Percentiles rank a stretch among this genome's conserved stretches.
These are phyloP conservation scores for Coemansia sp. DNA, from an alignment of 192 early-diverging fungal species.

Conservation along the genomic window DNA sequence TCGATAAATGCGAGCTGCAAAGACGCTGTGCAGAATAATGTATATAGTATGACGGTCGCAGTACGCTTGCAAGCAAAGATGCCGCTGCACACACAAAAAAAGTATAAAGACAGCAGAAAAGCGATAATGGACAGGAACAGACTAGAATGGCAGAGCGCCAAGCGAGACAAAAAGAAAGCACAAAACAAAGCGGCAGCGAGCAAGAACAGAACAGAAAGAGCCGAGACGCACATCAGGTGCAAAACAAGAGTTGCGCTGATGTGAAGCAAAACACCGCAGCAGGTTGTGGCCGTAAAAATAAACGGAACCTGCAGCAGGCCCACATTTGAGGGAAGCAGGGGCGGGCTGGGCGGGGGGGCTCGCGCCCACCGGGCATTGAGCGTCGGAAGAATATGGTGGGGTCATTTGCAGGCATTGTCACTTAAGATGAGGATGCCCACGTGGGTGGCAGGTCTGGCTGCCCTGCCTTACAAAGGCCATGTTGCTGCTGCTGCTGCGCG, in stretches of 20 bases:
- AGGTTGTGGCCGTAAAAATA: conserved; percentile 9
- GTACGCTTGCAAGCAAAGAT: background rate
- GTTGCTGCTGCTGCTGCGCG: too few species aligned
- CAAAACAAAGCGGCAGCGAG: background rate
- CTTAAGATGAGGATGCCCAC: conserved; percentile 3
- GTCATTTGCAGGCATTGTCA: conserved; percentile 1
- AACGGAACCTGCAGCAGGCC: background rate
- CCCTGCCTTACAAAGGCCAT: too few species aligned
- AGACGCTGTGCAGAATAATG: conserved; percentile 8
- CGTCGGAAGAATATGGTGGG: background rate
- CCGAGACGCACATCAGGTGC: background rate
- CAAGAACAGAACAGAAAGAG: background rate
- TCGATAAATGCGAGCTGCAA: conserved; percentile 20
- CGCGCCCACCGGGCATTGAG: background rate
- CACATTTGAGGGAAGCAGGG: background rate
- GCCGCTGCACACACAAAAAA: background rate
- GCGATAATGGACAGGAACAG: background rate
- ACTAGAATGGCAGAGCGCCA: conserved; percentile 3
- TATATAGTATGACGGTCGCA: background rate
- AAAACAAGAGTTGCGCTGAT: conserved; percentile 6
- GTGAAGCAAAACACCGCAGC: background rate
- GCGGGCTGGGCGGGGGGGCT: background rate
- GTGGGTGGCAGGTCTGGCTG: background rate
- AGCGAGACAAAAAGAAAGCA: background rate
- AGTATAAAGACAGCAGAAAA: background rate